phyloP scores from a whole-genome alignment of 495 filamentous ascomycete species.

The Aspergillus nidulans region DNA sequence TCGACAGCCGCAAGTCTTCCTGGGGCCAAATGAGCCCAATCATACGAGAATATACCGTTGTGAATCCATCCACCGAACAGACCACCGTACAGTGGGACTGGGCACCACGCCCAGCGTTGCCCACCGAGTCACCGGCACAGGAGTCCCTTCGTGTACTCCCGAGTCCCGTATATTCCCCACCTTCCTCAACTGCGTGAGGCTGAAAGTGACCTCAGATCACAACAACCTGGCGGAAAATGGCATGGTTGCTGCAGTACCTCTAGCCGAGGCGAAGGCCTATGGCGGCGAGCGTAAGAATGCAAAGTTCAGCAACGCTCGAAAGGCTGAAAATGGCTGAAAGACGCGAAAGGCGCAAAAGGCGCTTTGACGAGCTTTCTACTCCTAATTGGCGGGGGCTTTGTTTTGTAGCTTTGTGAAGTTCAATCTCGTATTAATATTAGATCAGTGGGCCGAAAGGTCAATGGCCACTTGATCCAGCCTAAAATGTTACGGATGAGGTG shows the following conservation, averaged over 20 bases:
- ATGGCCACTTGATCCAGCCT: not conserved
- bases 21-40: not conserved
- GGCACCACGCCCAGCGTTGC: not conserved
- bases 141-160: not conserved
- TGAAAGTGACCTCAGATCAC: conserved; percentile 3
- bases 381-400: not conserved
- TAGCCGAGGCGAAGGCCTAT: not conserved
- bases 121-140: not conserved
- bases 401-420: not conserved
- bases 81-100: not conserved
- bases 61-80: not conserved
- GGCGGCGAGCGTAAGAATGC: too few species aligned
- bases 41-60: not conserved
- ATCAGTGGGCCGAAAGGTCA: not conserved
- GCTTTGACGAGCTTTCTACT: not conserved
- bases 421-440: not conserved
- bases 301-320: not conserved
- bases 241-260: not conserved
- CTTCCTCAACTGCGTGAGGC: not conserved
- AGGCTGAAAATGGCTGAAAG: too few species aligned
- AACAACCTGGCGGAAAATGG: not conserved
- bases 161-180: not conserved
- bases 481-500: not conserved
- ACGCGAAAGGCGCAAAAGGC: too few species aligned
- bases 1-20: not conserved